These are phyloP conservation scores for Carnegiea gigantea DNA, from an alignment of 179 eudicot genomes.

Conservation along the genomic window DNA sequence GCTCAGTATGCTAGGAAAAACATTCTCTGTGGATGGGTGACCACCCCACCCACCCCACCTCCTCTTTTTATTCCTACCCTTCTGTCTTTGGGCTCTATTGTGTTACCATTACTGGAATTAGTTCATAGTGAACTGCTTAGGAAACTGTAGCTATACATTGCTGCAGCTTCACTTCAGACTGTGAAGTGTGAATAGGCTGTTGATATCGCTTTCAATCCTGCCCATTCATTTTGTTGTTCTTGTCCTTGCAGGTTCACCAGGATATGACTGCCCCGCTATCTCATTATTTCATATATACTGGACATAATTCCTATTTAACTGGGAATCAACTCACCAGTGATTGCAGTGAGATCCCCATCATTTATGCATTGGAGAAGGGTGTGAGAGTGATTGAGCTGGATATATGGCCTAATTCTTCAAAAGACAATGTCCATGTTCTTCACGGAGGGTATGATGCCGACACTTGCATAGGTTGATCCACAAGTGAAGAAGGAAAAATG, in stretches of 20 bases:
- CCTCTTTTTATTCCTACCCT: background rate
- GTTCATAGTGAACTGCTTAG: background rate
- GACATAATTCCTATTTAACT: conserved; percentile 76
- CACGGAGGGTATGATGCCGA: conserved; percentile 58
- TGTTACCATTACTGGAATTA: background rate
- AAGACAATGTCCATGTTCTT: conserved; percentile 55
- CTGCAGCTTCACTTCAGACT: background rate
- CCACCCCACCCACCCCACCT: background rate
- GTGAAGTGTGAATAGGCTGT: background rate
- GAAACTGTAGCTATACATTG: background rate
- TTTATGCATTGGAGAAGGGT: conserved; percentile 56
- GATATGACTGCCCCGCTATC: conserved; percentile 73
- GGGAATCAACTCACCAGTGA: conserved; percentile 80
- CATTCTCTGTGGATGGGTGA: background rate
- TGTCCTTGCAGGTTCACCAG: conserved; percentile 52
- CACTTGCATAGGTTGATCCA: background rate
- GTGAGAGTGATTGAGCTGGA: conserved; percentile 81
- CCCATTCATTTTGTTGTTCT: background rate
- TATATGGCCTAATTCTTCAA: conserved; percentile 67
- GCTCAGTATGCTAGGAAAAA: background rate
- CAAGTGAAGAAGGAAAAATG: background rate
- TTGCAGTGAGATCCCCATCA: conserved; percentile 63
- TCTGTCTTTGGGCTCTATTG: background rate
- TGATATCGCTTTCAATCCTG: background rate
- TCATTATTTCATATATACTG: conserved; percentile 69